phyloP scores from a whole-genome alignment of 768 basidiomycete genomes.

The Termitomyces sp. region DNA sequence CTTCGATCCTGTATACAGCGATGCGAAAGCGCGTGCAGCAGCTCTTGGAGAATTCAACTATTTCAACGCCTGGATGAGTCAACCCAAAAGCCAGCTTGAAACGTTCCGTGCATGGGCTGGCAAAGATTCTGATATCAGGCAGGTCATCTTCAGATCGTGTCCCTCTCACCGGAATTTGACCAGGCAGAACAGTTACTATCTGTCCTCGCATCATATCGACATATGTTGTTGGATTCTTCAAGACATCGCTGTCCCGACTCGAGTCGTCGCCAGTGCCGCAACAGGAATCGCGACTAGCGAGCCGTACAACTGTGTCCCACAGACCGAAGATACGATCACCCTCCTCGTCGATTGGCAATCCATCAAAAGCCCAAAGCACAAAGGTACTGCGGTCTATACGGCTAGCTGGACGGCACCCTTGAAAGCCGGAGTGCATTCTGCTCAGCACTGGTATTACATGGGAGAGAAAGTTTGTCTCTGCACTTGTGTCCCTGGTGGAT shows the following conservation, averaged over 20 bases:
- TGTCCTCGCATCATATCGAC: conserved; percentile 93
- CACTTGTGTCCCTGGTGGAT: neutral
- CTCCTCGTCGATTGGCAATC: conserved; percentile 94
- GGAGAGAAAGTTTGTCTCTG: conserved; percentile 67
- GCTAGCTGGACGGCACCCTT: conserved; percentile 94
- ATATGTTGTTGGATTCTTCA: conserved; percentile 86
- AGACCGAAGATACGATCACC: conserved; percentile 94
- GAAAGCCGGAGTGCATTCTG: conserved; percentile 85
- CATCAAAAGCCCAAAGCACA: conserved; percentile 67
- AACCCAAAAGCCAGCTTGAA: conserved; percentile 92
- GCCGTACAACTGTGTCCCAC: conserved; percentile 81
- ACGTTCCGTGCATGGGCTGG: conserved; percentile 97
- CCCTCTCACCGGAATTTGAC: conserved; percentile 11
- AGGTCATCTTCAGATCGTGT: neutral
- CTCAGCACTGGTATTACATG: conserved; percentile 96
- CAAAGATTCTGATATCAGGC: conserved; percentile 91
- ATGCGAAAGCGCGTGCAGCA: conserved; percentile 77
- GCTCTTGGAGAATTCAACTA: conserved; percentile 90
- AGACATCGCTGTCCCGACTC: conserved; percentile 71
- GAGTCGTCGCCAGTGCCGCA: conserved; percentile 88
- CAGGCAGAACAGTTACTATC: conserved; percentile 68
- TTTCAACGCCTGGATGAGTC: conserved; percentile 97
- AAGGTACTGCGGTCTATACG: conserved; percentile 88
- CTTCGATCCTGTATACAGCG: conserved; percentile 90
- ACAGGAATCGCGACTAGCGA: conserved; percentile 89